These are phyloP conservation scores for Dendrobium chrysotoxum DNA, from an alignment of 106 monocot genomes.

Conservation along the genomic window DNA sequence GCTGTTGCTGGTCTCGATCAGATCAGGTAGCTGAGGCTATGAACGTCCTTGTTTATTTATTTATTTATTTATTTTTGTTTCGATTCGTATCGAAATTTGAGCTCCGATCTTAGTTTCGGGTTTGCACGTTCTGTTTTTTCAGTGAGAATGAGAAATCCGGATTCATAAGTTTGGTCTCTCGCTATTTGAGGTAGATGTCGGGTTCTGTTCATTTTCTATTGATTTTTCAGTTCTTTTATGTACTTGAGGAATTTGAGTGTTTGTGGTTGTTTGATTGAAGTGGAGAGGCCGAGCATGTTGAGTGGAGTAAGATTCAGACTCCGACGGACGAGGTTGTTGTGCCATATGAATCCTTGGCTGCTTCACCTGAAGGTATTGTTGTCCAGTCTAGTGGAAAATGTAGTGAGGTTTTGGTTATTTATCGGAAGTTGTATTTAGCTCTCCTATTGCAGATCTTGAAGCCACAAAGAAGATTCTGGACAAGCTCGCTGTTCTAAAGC, in stretches of 20 bases:
- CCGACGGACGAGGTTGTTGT: constrained; percentile 66
- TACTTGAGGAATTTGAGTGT: background rate
- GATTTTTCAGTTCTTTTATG: background rate
- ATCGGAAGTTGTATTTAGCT: background rate
- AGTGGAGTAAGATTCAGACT: constrained; percentile 66
- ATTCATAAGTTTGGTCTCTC: constrained; percentile 49
- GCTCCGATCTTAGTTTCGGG: constrained; percentile 7
- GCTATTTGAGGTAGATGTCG: constrained; percentile 47
- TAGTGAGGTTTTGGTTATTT: background rate
- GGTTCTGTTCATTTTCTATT: background rate
- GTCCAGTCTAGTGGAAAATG: background rate
- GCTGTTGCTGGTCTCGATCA: constrained; percentile 37
- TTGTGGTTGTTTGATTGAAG: constrained; percentile 15
- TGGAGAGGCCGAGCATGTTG: constrained; percentile 58
- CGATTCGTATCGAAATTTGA: background rate
- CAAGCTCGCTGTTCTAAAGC: constrained; percentile 89
- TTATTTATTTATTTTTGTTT: background rate
- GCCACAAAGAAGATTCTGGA: constrained; percentile 77
- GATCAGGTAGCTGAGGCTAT: constrained; percentile 34
- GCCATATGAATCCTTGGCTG: constrained; percentile 38
- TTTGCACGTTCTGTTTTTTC: background rate
- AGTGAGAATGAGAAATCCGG: constrained; percentile 52
- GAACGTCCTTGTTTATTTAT: background rate
- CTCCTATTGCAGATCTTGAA: constrained; percentile 42
- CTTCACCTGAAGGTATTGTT: constrained; percentile 36